Percentiles rank a stretch among this genome's conserved stretches.
Conservation (phyloP, 2,329 filamentous ascomycete genomes). For the Calonectria leucothoes region DNA sequence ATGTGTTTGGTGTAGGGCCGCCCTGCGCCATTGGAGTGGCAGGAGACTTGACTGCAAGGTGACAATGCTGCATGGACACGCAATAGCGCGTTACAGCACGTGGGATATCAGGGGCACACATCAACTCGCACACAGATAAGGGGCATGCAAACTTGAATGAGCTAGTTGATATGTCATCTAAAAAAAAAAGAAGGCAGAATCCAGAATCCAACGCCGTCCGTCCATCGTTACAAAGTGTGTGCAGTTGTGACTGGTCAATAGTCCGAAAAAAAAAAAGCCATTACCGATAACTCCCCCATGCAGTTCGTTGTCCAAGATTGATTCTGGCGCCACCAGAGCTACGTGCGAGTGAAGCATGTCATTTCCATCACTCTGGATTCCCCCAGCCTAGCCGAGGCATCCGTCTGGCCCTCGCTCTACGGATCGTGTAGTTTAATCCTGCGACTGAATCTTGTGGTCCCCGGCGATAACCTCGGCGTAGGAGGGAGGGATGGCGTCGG, state of each 20-base stretch:
- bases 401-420: background rate
- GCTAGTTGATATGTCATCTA: slow-evolving; percentile 15
- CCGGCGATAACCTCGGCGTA: slow-evolving; percentile 92
- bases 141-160: background rate
- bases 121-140: background rate
- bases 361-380: background rate
- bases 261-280: slow-evolving; percentile 7
- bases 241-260: slow-evolving; percentile 5
- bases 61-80: background rate
- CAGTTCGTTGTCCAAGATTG: slow-evolving; percentile 18
- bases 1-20: background rate
- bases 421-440: slow-evolving; percentile 36
- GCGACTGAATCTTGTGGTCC: slow-evolving; percentile 87
- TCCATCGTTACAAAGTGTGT: slow-evolving; percentile 11
- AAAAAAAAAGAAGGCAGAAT: slow-evolving; percentile 14
- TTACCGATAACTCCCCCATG: slow-evolving; percentile 26
- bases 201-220: slow-evolving; percentile 19
- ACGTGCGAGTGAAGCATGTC: background rate
- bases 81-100: slow-evolving; percentile 3
- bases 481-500: slow-evolving; percentile 75
- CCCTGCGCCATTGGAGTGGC: background rate
- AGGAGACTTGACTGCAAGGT: background rate
- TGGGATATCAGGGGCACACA: slow-evolving; percentile 2
- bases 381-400: background rate
- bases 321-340: background rate